Evolutionary conservation across 352 stramenopile genomes (phyloP).

Genomic region (Phytopythium boreale): DNA sequence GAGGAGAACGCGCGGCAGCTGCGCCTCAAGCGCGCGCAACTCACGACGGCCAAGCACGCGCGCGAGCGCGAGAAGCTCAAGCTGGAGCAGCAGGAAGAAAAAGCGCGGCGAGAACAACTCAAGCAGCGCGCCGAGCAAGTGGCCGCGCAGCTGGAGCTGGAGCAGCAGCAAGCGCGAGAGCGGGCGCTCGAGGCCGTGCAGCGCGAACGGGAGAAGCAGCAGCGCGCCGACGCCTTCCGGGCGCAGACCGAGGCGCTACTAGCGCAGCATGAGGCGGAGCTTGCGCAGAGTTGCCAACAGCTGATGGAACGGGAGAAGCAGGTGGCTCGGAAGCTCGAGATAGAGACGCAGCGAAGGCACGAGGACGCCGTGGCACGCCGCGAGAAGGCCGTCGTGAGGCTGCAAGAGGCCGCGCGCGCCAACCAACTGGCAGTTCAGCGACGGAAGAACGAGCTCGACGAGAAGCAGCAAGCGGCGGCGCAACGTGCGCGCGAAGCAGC

Average conservation of each 20-base stretch:
- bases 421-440: slow-evolving; percentile 58
- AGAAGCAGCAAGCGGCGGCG: slow-evolving; percentile 47
- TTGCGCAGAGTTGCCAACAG: slow-evolving; percentile 37
- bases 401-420: slow-evolving; percentile 53
- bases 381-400: slow-evolving; percentile 45
- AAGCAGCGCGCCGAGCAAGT: slow-evolving; percentile 56
- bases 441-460: slow-evolving; percentile 61
- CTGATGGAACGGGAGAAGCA: slow-evolving; percentile 70
- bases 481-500: slow-evolving; percentile 54
- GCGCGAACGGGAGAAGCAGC: slow-evolving; percentile 48
- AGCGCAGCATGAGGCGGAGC: slow-evolving; percentile 57
- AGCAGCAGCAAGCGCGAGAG: slow-evolving; percentile 26
- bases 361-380: slow-evolving; percentile 52
- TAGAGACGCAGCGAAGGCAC: slow-evolving; percentile 40
- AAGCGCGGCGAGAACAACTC: slow-evolving; percentile 27
- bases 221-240: slow-evolving; percentile 71
- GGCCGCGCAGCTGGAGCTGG: slow-evolving; percentile 37
- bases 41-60: slow-evolving; percentile 58
- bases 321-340: slow-evolving; percentile 59
- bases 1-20: slow-evolving; percentile 64
- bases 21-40: slow-evolving; percentile 32
- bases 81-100: slow-evolving; percentile 50
- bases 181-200: slow-evolving; percentile 42
- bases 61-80: slow-evolving; percentile 62
- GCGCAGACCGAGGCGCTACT: slow-evolving; percentile 61